Evolutionary conservation across 2,329 filamentous ascomycete species (phyloP).

Genomic region (Talaromyces piceae): DNA sequence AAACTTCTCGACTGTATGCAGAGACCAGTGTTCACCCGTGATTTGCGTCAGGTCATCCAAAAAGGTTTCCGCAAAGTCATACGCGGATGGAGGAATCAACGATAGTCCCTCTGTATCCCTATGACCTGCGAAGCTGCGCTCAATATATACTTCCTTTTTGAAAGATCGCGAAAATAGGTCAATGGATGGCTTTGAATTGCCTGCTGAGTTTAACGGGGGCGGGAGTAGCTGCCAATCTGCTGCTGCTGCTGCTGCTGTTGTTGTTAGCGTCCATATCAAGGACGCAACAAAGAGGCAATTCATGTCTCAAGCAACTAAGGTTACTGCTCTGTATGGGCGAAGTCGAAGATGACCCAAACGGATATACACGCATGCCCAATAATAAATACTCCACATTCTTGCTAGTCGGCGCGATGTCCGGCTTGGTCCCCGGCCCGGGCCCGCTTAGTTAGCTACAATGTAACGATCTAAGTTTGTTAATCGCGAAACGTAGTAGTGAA

Average conservation of each 20-base stretch:
- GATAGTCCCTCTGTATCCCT: conserved; percentile 43
- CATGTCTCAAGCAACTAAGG: not conserved
- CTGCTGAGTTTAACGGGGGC: conserved; percentile 22
- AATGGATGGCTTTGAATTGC: not conserved
- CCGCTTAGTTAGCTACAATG: no score
- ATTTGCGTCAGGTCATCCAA: conserved; percentile 37
- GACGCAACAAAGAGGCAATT: not conserved
- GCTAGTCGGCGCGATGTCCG: not conserved
- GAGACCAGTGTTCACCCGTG: conserved; percentile 36
- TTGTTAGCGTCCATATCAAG: not conserved
- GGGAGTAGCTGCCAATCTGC: conserved; percentile 34
- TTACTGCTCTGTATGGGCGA: no score
- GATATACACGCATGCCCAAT: not conserved
- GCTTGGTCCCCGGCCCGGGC: no score
- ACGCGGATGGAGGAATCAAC: conserved; percentile 44
- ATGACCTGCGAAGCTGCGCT: conserved; percentile 29
- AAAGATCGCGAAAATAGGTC: not conserved
- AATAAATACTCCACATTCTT: not conserved
- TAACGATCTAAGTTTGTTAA: no score
- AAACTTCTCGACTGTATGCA: conserved; percentile 31
- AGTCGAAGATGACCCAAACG: no score
- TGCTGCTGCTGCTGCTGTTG: conserved; percentile 20
- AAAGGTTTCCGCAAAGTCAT: conserved; percentile 45
- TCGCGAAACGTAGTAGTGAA: no score
- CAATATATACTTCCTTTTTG: conserved; percentile 36